A percentile compares a stretch with the other conserved stretches of the same genome.
Evolutionary conservation across 1,139 yeast genomes (phyloP).

Genomic region (Lodderomyces orthopsilosis): DNA sequence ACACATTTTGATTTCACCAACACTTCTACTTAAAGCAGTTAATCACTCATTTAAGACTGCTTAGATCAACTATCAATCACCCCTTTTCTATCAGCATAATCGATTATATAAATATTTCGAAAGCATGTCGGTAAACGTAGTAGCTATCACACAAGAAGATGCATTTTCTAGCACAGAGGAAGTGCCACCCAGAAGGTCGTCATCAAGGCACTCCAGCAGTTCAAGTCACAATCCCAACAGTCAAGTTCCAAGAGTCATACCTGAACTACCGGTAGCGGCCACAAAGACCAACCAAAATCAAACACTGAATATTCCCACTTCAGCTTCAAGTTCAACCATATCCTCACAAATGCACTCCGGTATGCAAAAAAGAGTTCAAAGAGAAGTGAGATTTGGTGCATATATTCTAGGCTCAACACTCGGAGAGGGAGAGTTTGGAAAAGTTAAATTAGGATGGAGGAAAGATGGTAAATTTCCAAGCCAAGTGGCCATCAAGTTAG

Average conservation of each 20-base stretch:
- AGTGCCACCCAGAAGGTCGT: conserved; percentile 1
- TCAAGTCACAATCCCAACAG: not conserved
- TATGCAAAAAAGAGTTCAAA: conserved; percentile 30
- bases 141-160: not conserved
- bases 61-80: too few species aligned
- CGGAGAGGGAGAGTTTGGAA: conserved; percentile 99
- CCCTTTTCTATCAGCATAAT: too few species aligned
- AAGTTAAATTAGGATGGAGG: conserved; percentile 96
- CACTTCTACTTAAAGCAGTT: too few species aligned
- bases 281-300: not conserved
- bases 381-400: conserved; percentile 77
- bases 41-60: too few species aligned
- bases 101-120: not conserved
- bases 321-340: conserved; percentile 6
- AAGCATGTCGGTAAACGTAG: conserved; percentile 1
- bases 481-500: conserved; percentile 91
- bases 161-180: not conserved
- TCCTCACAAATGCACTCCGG: conserved; percentile 6
- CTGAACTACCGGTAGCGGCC: conserved; percentile 4
- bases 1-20: too few species aligned
- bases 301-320: conserved; percentile 1
- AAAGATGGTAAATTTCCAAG: conserved; percentile 74
- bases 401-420: conserved; percentile 87
- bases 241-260: not conserved
- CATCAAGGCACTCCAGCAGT: conserved; percentile 1